Conservation (phyloP, 2,329 filamentous ascomycete species). For the Penicillium occitanis region DNA sequence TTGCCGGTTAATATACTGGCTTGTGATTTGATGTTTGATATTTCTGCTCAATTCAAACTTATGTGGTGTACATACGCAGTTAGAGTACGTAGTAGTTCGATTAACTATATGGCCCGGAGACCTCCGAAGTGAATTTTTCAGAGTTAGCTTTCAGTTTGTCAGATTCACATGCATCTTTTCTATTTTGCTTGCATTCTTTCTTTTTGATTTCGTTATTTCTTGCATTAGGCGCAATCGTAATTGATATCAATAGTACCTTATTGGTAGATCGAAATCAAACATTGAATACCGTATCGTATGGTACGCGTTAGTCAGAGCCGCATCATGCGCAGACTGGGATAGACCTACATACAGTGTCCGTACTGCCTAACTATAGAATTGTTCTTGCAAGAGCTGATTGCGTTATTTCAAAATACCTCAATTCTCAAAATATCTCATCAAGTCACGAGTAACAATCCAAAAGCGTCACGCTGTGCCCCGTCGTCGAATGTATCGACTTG, state of each 20-base stretch:
- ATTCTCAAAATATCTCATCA: neutral
- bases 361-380: neutral
- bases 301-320: neutral
- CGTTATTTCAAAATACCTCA: neutral
- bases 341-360: neutral
- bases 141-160: neutral
- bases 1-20: neutral
- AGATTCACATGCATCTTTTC: neutral
- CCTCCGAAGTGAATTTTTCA: neutral
- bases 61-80: neutral
- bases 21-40: neutral
- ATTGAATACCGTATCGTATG: neutral
- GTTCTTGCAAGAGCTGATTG: neutral
- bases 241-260: neutral
- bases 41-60: neutral
- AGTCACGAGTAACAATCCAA: neutral
- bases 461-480: conserved; percentile 1
- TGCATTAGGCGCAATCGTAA: neutral
- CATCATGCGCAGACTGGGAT: neutral
- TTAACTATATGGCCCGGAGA: neutral
- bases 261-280: neutral
- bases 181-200: neutral
- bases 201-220: neutral
- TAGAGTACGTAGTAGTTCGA: neutral
- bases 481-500: neutral